Base-by-base conservation (phyloP, 345 rosid genomes). In the Erysimum cheiranthoides region DNA sequence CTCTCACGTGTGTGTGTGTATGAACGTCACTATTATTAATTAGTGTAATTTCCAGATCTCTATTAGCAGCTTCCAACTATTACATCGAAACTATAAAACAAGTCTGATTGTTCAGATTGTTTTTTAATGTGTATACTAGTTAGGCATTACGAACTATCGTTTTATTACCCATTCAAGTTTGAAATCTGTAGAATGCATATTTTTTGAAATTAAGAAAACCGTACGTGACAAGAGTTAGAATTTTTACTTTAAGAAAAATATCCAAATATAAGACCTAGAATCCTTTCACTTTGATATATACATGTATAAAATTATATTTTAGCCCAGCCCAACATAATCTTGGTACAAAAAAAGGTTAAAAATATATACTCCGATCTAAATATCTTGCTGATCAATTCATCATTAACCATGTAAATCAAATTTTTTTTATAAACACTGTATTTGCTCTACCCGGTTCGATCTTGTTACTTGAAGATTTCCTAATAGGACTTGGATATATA, bases 1-100 rank as follows among this genome's bases (percentile, higher is more conserved):
- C 77, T 65, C 70, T 60, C 77, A 43, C 43, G 62, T 60, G 74
- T 88, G 85, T 85, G 80, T 80, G 82, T 12, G 40, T 50, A 50
- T 51, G 58, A 89, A 88, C 87, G 86, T 85, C 56, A 60, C 32
- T 30, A 17, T 75, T 47, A 18, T 75, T 59, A 60, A 61, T 2
- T 59, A 60, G 49, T 76, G 75, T 61, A 45, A 54, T 27, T 54
- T 62, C 35, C 53, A 77, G 80, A 77, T 77, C 80, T 66, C 10
- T 39, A 25, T 71, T 77, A 57, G 54, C 62, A 71, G 76, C 4
- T 57, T 57, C 76, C 80, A 77, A 71, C 76, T 77, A 42, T 64
- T 71, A 57, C 80, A 77, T 77, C 38, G 68, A 71, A 39, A 64
- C 54, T 30, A 70, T 49, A 71, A 64, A 61, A 69, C 40, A 68